A percentile compares a stretch with the other conserved stretches of the same genome.
Evolutionary conservation across 2,329 filamentous ascomycete genomes (phyloP).

Genomic region (Aspergillus ochraceoroseus): DNA sequence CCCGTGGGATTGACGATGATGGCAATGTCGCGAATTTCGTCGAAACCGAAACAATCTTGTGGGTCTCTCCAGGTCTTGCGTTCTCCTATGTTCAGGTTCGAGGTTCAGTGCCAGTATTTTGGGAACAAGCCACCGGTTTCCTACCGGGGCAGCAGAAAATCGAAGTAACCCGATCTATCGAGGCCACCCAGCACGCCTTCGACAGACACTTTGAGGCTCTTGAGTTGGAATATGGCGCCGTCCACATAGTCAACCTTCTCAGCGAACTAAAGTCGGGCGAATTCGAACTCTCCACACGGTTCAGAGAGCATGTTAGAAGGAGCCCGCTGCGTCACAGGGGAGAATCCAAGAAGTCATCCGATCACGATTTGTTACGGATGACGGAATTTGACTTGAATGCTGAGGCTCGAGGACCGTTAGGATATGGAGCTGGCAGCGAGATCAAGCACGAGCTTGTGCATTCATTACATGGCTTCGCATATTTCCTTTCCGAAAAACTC

Average conservation of each 20-base stretch:
- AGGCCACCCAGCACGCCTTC: conserved; percentile 90
- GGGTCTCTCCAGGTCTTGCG: conserved; percentile 68
- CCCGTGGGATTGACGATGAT: conserved; percentile 95
- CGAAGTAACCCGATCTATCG: conserved; percentile 75
- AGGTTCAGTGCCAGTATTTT: conserved; percentile 92
- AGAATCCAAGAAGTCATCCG: conserved; percentile 51
- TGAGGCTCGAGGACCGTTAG: conserved; percentile 77
- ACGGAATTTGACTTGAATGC: conserved; percentile 97
- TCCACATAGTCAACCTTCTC: conserved; percentile 91
- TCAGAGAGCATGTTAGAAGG: conserved; percentile 68
- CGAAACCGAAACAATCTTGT: conserved; percentile 93
- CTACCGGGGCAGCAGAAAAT: conserved; percentile 94
- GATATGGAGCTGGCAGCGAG: conserved; percentile 84
- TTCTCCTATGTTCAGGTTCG: conserved; percentile 93
- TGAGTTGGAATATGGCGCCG: conserved; percentile 77
- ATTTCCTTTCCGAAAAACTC: conserved; percentile 74
- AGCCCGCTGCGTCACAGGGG: conserved; percentile 62
- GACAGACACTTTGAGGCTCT: conserved; percentile 91
- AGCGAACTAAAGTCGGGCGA: conserved; percentile 84
- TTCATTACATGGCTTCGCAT: conserved; percentile 85
- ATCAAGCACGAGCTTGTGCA: conserved; percentile 73
- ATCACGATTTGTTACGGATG: conserved; percentile 69
- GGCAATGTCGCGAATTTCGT: conserved; percentile 98
- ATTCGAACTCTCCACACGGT: conserved; percentile 73
- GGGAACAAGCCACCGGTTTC: conserved; percentile 87